Evolutionary conservation across 1,139 yeast genomes (phyloP), one percentile per base, ranked within the genome.

Genomic region (Pichia terricola): DNA sequence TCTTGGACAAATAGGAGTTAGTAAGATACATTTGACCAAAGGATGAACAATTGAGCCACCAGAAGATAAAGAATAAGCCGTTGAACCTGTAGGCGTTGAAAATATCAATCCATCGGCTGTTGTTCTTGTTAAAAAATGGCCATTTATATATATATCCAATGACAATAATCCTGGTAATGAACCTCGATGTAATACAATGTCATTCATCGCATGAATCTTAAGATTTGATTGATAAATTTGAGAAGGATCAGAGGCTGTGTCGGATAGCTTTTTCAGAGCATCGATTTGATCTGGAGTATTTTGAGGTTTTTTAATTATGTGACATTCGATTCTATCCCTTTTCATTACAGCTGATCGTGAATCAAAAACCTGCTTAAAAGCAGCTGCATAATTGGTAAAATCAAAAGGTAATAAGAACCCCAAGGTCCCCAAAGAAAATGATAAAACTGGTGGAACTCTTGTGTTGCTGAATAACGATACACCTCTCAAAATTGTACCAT

Each of bases 21-120:
- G 64, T 44, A 88, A 64, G 7, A 87, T 81, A 48, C 94, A 82
- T 16, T 88, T 82, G 4, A 89, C 95, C 41, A 80, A 67, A 0
- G 97, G 96, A 52, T 89, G 94, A 1, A 86, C 91, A 46, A 89
- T 89, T 9, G 95, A 79, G 1, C 97, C 96, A 7, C 97, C 96
- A 1, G 95, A 78, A 28, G 88, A 78, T 41, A 89, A 67, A 0
- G 95, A 85, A 61, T 89, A 89, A 0, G 96, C 96, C 0, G 97
- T 89, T 7, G 95, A 85, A 0, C 97, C 97, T 0, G 97, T 89
- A 9, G 97, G 97, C 0, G 96, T 84, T 8, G 94, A 73, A 42
- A 87, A 69, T 7, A 81, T 77, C 16, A 89, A 75, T 26, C 97
- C 97, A 61, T 89, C 97, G 0, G 94, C 95, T 0, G 89, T 84